phyloP scores from a whole-genome alignment of 805 yeast genomes.

The Vanderwaltozyma polyspora region DNA sequence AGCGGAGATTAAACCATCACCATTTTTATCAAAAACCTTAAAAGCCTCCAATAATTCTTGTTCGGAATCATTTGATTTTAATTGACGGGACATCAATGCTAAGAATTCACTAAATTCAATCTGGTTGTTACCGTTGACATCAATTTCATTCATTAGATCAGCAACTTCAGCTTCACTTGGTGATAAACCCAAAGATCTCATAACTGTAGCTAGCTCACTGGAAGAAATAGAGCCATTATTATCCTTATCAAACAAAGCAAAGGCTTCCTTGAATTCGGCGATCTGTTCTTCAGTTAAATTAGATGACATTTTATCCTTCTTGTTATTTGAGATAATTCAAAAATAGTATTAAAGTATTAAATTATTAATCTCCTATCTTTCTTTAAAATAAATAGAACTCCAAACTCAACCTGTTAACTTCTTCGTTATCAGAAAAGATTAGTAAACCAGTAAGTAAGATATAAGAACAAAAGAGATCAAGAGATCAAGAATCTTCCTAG shows the following conservation, averaged over 20 bases:
- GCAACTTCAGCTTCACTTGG: constrained; percentile 94
- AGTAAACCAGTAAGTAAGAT: no score
- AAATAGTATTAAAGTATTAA: constrained; percentile 12
- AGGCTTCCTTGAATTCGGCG: constrained; percentile 95
- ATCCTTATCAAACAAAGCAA: constrained; percentile 91
- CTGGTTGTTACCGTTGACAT: constrained; percentile 85
- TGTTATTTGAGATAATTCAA: constrained; percentile 68
- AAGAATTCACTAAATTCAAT: constrained; percentile 75
- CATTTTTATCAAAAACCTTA: constrained; percentile 92
- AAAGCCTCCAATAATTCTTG: constrained; percentile 96
- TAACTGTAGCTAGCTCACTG: constrained; percentile 91
- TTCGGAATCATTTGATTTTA: constrained; percentile 94
- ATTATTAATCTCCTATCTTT: constrained; percentile 1
- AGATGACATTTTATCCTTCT: constrained; percentile 45
- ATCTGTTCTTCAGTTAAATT: constrained; percentile 93
- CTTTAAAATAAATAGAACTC: background rate
- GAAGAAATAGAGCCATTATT: constrained; percentile 95
- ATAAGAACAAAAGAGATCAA: no score
- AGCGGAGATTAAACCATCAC: constrained; percentile 93
- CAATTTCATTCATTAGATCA: constrained; percentile 95
- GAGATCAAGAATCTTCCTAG: no score
- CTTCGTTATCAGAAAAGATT: no score
- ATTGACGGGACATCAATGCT: constrained; percentile 82
- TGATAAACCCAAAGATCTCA: constrained; percentile 97
- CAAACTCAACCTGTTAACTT: no score